Evolutionary conservation across 257 asterid species (phyloP), one percentile per base, ranked within the genome.

Genomic region (Lycium ferocissimum): DNA sequence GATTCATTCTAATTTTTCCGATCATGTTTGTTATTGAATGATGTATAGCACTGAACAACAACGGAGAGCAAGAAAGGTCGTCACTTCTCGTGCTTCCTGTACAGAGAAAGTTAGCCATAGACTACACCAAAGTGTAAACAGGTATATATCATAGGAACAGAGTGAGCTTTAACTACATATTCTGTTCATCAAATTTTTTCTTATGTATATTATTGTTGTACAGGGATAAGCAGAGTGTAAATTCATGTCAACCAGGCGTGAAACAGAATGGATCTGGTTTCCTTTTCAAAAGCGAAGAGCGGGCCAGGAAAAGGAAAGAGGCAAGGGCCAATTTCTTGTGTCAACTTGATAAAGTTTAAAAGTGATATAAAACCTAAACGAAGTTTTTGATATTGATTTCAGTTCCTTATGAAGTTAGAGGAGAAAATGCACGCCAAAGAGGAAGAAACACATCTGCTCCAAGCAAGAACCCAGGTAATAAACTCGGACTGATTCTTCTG

Each of bases 231-330:
- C 86, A 83, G 61, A 81, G 89, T 18, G 82, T 72, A 8, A 83
- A 75, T 87, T 81, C 86, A 76, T 47, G 86, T 79, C 85, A 84
- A 69, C 87, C 86, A 80, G 49, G 82, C 80, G 38, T 57, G 76
- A 93, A 86, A 86, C 95, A 79, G 85, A 93, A 83, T 33, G 76
- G 71, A 40, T 86, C 92, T n/a, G 69, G 83, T 85, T 83, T 89
- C 79, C 85, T 82, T 73, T 88, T 88, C 82, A 91, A 85, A 88
- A 88, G 94, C 87, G 89, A 88, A 33, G 92, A 84, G 71, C 92
- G 87, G 1, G 90, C 93, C 3, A 94, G 84, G 88, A 92, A 84
- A 86, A 90, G 94, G 85, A 92, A 91, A 88, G 93, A 94, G 95
- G 98, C 87, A 84, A 81, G 94, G 61, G 17, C 4, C 1, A 9